Percentiles rank a stretch among this genome's conserved stretches.
phyloP scores from a whole-genome alignment of 2,329 filamentous ascomycete species.

The Phyllachora maydis region DNA sequence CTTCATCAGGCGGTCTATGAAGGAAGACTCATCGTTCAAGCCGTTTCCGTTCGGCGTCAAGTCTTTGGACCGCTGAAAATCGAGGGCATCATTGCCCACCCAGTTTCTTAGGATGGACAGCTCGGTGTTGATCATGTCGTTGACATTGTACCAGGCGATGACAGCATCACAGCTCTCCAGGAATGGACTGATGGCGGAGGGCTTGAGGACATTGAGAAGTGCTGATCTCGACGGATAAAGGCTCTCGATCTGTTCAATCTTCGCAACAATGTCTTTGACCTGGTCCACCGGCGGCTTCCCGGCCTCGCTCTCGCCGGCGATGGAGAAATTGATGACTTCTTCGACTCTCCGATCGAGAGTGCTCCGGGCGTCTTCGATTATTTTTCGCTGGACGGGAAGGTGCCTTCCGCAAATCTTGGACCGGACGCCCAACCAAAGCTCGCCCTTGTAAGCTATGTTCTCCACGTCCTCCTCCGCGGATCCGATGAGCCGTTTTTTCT shows the following conservation, averaged over 20 bases:
- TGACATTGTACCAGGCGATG: conserved; percentile 93
- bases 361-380: conserved; percentile 68
- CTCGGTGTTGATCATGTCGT: conserved; percentile 87
- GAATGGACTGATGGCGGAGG: conserved; percentile 58
- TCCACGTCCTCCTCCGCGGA: conserved; percentile 37
- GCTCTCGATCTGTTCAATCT: conserved; percentile 75
- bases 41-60: conserved; percentile 49
- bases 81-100: conserved; percentile 90
- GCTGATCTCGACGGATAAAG: conserved; percentile 67
- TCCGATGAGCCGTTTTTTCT: conserved; percentile 88
- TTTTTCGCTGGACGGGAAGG: conserved; percentile 62
- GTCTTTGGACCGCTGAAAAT: conserved; percentile 61
- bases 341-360: conserved; percentile 60
- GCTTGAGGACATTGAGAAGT: conserved; percentile 54
- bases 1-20: conserved; percentile 85
- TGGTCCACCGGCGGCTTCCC: conserved; percentile 77
- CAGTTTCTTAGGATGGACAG: conserved; percentile 79
- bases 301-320: conserved; percentile 81
- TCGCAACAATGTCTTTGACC: conserved; percentile 71
- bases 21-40: conserved; percentile 75
- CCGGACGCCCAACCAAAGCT: conserved; percentile 76
- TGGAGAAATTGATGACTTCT: conserved; percentile 79
- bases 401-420: conserved; percentile 71
- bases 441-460: conserved; percentile 49
- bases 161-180: conserved; percentile 72